phyloP scores from a whole-genome alignment of 2,329 filamentous ascomycete genomes.

The Phoma herbarum region DNA sequence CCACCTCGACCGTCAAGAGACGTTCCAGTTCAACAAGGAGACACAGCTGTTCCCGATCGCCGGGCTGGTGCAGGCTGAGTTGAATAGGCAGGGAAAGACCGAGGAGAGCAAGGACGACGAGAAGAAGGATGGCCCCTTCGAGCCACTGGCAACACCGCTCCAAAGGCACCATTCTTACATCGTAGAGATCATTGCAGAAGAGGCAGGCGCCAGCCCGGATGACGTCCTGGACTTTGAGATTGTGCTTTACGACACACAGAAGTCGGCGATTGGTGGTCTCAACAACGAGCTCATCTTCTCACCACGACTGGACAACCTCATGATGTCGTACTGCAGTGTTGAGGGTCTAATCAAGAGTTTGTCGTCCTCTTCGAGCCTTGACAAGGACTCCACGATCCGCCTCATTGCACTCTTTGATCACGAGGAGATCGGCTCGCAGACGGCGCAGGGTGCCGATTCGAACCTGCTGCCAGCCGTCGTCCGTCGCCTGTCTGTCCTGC shows the following conservation, averaged over 20 bases:
- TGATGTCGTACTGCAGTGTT: constrained; percentile 94
- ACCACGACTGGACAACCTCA: constrained; percentile 92
- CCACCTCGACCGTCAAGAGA: constrained; percentile 85
- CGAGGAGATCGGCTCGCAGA: constrained; percentile 93
- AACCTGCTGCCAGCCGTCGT: constrained; percentile 89
- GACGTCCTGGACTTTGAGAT: constrained; percentile 94
- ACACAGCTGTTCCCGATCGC: constrained; percentile 93
- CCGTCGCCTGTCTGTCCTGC: constrained; percentile 83
- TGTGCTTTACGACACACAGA: constrained; percentile 95
- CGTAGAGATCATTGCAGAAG: constrained; percentile 82
- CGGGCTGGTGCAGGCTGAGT: constrained; percentile 84
- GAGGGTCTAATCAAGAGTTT: constrained; percentile 85
- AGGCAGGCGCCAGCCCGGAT: constrained; percentile 74
- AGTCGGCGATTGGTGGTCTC: constrained; percentile 85
- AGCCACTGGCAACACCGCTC: constrained; percentile 77
- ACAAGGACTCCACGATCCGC: constrained; percentile 82
- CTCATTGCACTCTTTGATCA: constrained; percentile 97
- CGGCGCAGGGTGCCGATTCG: constrained; percentile 91
- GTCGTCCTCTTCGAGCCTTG: constrained; percentile 68
- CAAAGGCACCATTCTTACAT: constrained; percentile 91
- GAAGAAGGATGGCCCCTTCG: constrained; percentile 61
- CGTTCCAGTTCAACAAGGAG: constrained; percentile 96
- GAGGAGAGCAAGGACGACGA: constrained; percentile 58
- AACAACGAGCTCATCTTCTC: constrained; percentile 97
- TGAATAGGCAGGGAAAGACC: constrained; percentile 75